Evolutionary conservation across 345 rosid species (phyloP).

Genomic region (Raphanus sativus): DNA sequence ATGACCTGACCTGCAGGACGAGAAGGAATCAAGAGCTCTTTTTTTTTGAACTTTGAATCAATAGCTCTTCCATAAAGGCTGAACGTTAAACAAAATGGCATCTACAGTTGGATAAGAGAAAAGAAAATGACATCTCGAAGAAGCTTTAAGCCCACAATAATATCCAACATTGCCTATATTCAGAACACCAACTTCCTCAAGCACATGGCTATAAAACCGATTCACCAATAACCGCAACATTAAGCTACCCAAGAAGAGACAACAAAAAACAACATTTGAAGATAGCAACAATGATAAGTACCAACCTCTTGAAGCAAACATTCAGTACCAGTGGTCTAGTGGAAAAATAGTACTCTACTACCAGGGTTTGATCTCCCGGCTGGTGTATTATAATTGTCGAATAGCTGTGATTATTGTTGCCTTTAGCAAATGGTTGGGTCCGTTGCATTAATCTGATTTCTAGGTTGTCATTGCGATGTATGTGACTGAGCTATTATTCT

Average conservation of each 20-base stretch:
- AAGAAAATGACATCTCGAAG: conserved; percentile 12
- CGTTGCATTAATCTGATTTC: not conserved
- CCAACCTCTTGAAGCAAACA: not conserved
- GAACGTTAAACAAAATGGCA: not conserved
- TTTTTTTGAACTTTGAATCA: too few relatives aligned
- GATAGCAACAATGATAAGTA: not conserved
- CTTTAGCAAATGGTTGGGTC: not conserved
- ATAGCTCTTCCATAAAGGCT: not conserved
- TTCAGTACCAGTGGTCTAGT: conserved; percentile 76
- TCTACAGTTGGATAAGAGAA: not conserved
- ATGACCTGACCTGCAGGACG: conserved; percentile 55
- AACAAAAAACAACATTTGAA: not conserved
- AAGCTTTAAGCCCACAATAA: conserved; percentile 65
- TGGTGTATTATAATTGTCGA: not conserved
- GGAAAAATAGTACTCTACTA: conserved; percentile 84
- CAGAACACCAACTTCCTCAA: conserved; percentile 64
- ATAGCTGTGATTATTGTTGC: not conserved
- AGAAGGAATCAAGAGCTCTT: conserved; percentile 2
- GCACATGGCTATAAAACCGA: conserved; percentile 69
- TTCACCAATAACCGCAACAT: conserved; percentile 26
- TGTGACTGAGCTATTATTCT: not conserved
- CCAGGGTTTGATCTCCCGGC: conserved; percentile 55
- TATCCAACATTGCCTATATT: conserved; percentile 82
- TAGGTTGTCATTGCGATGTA: not conserved
- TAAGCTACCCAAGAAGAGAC: conserved; percentile 14